These are phyloP conservation scores for Sporisorium exsertum DNA, from an alignment of 1,284 basidiomycete genomes.

Conservation along the genomic window DNA sequence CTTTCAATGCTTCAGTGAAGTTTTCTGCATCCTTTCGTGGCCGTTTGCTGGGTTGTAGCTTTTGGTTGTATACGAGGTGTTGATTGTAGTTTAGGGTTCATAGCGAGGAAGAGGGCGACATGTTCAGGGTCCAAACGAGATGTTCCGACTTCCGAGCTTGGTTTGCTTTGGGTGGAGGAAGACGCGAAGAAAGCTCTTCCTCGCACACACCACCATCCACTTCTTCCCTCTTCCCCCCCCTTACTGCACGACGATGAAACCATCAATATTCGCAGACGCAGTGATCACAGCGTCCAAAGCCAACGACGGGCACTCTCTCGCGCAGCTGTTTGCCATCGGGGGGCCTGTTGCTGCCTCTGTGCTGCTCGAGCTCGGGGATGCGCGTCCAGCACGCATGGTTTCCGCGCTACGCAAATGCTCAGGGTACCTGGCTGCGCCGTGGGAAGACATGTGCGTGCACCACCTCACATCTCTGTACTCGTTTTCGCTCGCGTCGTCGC, in stretches of 20 bases:
- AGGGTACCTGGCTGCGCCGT: constrained; percentile 52
- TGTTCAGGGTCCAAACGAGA: not conserved
- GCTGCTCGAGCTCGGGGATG: constrained; percentile 37
- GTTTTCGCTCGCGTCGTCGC: constrained; percentile 42
- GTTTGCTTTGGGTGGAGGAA: not conserved
- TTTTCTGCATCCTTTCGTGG: not conserved
- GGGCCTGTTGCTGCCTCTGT: constrained; percentile 29
- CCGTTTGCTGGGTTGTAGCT: not conserved
- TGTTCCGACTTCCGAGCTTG: not conserved
- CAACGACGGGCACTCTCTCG: constrained; percentile 46
- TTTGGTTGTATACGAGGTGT: not conserved
- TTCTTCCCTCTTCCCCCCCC: not conserved
- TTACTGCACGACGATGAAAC: constrained; percentile 25
- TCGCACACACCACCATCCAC: constrained; percentile 1
- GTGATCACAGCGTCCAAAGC: constrained; percentile 31
- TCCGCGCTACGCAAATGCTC: constrained; percentile 43
- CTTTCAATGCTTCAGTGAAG: not conserved
- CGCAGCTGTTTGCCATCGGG: constrained; percentile 53
- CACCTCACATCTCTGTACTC: constrained; percentile 45
- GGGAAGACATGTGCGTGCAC: constrained; percentile 58
- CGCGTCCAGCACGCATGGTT: constrained; percentile 37
- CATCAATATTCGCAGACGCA: constrained; percentile 46
- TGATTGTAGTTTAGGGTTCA: not conserved
- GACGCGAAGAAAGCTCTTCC: not conserved
- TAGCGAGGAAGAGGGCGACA: not conserved